These are phyloP conservation scores for Anaeramoeba flamelloides DNA, from an alignment of 78 protist genomes.

Conservation along the genomic window DNA sequence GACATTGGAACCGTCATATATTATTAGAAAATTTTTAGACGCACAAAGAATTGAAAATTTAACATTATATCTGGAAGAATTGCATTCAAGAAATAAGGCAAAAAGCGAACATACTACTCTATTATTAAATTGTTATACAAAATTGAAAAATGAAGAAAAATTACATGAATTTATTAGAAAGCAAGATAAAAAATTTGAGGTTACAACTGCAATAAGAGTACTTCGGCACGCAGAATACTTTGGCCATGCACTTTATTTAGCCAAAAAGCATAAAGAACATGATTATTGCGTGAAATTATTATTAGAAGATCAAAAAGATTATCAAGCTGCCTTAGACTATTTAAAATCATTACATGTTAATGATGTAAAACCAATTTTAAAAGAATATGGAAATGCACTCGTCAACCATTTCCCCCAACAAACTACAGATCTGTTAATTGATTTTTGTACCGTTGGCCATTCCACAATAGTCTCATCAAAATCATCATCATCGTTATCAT, in stretches of 20 bases:
- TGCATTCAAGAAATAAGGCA: too few species aligned
- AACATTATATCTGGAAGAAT: too few species aligned
- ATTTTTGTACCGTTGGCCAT: not conserved
- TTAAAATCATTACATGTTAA: not conserved
- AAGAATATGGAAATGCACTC: not conserved
- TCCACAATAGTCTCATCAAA: not conserved
- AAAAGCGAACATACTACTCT: too few species aligned
- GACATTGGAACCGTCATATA: too few species aligned
- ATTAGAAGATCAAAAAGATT: not conserved
- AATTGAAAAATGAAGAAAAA: too few species aligned
- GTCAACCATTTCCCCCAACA: not conserved
- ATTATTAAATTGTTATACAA: too few species aligned
- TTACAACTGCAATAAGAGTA: not conserved
- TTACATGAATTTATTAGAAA: too few species aligned
- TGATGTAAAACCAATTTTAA: not conserved
- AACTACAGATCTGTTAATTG: not conserved
- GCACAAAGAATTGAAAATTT: too few species aligned
- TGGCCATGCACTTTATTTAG: not conserved
- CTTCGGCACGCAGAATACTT: not conserved
- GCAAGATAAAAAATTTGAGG: not conserved
- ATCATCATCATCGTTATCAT: too few species aligned
- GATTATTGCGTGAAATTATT: not conserved
- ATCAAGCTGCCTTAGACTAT: not conserved
- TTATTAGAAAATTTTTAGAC: too few species aligned
- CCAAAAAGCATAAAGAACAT: not conserved